Conservation (phyloP, 2,329 filamentous ascomycete genomes). For the Fusarium sacchari region DNA sequence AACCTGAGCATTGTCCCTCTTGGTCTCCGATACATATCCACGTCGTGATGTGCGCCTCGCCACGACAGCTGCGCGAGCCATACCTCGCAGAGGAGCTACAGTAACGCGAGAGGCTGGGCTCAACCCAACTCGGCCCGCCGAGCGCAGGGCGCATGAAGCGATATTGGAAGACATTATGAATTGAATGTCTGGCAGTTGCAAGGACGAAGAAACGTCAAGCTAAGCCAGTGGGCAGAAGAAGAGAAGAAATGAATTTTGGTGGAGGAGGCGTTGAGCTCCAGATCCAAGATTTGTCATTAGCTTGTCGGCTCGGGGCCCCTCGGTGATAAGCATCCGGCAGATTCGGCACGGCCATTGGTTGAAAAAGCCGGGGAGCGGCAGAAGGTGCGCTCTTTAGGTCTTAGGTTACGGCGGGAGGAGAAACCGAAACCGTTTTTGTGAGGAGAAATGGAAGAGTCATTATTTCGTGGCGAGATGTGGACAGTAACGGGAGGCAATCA, state of each 20-base stretch:
- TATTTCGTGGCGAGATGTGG: conserved; percentile 19
- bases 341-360: conserved; percentile 47
- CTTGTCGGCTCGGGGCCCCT: conserved; percentile 50
- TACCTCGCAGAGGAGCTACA: conserved; percentile 45
- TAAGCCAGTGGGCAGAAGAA: conserved; percentile 32
- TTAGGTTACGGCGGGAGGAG: conserved; percentile 13
- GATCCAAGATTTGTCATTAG: conserved; percentile 51
- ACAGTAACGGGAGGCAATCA: background rate
- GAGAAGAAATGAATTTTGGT: conserved; percentile 36
- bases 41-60: conserved; percentile 55
- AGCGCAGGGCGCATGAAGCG: conserved; percentile 76
- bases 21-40: conserved; percentile 86
- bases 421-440: conserved; percentile 20
- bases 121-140: conserved; percentile 72
- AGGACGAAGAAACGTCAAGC: conserved; percentile 34
- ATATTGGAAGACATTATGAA: conserved; percentile 69
- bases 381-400: conserved; percentile 20
- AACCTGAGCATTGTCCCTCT: conserved; percentile 82
- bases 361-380: conserved; percentile 30
- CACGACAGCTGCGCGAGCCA: conserved; percentile 45
- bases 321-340: conserved; percentile 48
- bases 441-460: conserved; percentile 16
- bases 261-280: conserved; percentile 36
- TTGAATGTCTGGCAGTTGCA: conserved; percentile 39
- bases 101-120: conserved; percentile 55